Evolutionary conservation across 2,329 filamentous ascomycete species (phyloP), one percentile per base, ranked within the genome.

Genomic region (Fusarium fujikuroi): DNA sequence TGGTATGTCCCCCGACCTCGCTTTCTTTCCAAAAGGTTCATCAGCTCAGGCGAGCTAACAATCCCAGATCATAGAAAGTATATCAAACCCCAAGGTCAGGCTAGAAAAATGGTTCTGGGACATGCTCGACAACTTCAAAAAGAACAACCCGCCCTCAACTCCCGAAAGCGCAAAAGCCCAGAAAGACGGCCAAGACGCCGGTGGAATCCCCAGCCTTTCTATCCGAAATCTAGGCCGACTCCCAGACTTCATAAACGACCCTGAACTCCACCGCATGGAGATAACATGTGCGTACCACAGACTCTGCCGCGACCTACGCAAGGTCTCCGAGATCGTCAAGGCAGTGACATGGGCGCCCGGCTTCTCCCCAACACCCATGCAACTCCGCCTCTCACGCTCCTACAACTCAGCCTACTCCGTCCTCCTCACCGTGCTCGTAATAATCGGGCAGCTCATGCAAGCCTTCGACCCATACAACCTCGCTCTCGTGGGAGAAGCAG

Each of bases 11-110:
- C 19, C 4, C 9, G 16, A 5, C 14, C 21, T 19, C 10, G 7
- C 7, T 12, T 14, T 5, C 16, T 6, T 42, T 10, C 14, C 21
- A 23, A 40, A 14, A 10, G 40, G 14, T 16, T 23, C n/a, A 42
- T 23, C 37, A 19, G 18, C 19, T 19, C 37, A 39, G 10, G 10
- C 10, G 18, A 15, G 7, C 40, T 43, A 15, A 43, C 15, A 16
- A 7, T 23, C 15, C 3, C 9, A 82, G 80, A 67, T 81, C 19
- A 66, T 80, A 16, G 81, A 82, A 47, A 81, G 79, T 47, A 77
- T 82, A 21, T 74, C 61, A 6, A 74, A 74, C 34, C 72, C 72
- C 10, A 70, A 73, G 30, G 61, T 74, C 15, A 63, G 32, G 3
- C 16, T 74, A 4, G 72, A 74, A 19, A 70, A 73, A 1, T 74